Percentiles rank a stretch among this genome's conserved stretches.
Evolutionary conservation across 768 basidiomycete species (phyloP).

Genomic region (Boletus rubroflammeus): DNA sequence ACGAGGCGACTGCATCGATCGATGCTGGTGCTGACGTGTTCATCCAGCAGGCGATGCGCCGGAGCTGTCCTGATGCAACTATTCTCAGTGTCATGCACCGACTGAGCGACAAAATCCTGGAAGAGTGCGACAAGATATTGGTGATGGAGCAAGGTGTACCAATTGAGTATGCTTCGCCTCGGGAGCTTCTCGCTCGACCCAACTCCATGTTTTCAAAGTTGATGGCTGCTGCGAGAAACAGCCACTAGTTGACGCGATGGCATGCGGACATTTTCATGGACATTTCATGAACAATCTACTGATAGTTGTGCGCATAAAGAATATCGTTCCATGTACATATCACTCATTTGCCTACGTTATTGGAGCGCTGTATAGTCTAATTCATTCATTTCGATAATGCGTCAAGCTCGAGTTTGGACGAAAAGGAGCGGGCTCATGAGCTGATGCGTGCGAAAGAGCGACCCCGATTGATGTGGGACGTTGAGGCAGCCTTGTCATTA

Average conservation of each 20-base stretch:
- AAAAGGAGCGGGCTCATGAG: too few species aligned
- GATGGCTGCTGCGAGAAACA: constrained; percentile 24
- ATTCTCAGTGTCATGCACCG: constrained; percentile 32
- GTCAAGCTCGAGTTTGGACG: too few species aligned
- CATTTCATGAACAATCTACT: too few species aligned
- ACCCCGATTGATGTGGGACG: too few species aligned
- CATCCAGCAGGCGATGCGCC: constrained; percentile 35
- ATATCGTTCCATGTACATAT: too few species aligned
- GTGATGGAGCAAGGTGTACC: constrained; percentile 39
- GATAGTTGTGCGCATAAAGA: too few species aligned
- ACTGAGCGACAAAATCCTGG: constrained; percentile 26
- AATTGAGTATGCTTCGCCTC: constrained; percentile 25
- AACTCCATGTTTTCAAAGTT: constrained; percentile 28
- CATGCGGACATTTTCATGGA: too few species aligned
- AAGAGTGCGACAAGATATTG: constrained; percentile 31
- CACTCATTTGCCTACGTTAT: background rate
- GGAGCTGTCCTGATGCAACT: constrained; percentile 28
- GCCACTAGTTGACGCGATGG: constrained; percentile 1
- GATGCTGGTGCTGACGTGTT: constrained; percentile 87
- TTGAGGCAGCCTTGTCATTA: too few species aligned
- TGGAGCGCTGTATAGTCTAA: background rate
- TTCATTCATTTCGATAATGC: background rate
- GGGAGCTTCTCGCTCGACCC: constrained; percentile 19
- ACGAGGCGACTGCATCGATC: constrained; percentile 54
- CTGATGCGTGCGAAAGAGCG: too few species aligned